Conservation (phyloP, 2,329 filamentous ascomycete genomes). For the Aspergillus costaricaensis region DNA sequence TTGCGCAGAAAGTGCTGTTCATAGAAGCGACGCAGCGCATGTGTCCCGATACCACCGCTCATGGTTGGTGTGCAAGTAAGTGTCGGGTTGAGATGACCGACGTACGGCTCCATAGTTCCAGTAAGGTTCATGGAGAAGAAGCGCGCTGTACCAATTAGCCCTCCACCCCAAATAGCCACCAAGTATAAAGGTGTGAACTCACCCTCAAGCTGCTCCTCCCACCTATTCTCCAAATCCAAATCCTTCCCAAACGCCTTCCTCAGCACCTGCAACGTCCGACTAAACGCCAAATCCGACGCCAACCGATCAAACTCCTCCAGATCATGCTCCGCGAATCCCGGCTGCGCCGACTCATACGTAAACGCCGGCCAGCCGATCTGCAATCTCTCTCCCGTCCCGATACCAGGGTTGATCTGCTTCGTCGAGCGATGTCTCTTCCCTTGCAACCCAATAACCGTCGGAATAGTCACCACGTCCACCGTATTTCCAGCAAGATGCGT, state of each 20-base stretch:
- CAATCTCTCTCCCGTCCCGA: constrained; percentile 51
- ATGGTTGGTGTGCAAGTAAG: constrained; percentile 40
- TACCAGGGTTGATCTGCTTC: constrained; percentile 53
- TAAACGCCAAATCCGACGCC: constrained; percentile 67
- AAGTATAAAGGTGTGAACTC: not conserved
- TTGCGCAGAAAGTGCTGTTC: constrained; percentile 57
- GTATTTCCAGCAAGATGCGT: constrained; percentile 59
- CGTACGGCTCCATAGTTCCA: constrained; percentile 35
- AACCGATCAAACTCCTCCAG: constrained; percentile 67
- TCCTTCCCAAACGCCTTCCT: constrained; percentile 60
- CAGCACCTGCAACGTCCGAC: constrained; percentile 62
- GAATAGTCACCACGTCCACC: constrained; percentile 52
- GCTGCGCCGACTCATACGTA: constrained; percentile 57
- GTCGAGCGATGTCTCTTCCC: constrained; percentile 52
- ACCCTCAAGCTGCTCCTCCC: constrained; percentile 42
- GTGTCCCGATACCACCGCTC: constrained; percentile 45
- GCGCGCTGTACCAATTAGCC: not conserved
- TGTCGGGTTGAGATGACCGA: constrained; percentile 29
- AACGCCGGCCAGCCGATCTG: constrained; percentile 44
- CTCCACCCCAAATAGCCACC: not conserved
- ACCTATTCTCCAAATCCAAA: constrained; percentile 37
- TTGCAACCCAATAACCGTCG: constrained; percentile 56
- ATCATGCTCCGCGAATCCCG: constrained; percentile 72
- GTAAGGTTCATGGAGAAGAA: constrained; percentile 36
- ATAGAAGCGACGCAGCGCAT: constrained; percentile 55